phyloP scores from a whole-genome alignment of 1,284 basidiomycete species.

The Ustilago curta region DNA sequence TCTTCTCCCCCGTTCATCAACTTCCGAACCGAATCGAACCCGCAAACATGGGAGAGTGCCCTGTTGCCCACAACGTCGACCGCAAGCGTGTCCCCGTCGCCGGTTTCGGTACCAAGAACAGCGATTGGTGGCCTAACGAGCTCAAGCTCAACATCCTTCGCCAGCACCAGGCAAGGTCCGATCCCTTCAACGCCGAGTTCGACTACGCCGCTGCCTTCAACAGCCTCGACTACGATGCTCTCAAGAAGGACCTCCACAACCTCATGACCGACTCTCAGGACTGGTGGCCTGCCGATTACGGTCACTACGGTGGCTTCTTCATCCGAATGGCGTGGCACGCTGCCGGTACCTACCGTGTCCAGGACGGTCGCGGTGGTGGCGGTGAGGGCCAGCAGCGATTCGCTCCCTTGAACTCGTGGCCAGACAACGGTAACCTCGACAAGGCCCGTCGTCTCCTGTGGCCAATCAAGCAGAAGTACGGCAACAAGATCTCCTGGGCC shows the following conservation, averaged over 20 bases:
- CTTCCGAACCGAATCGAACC: not conserved
- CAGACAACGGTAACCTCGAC: constrained; percentile 47
- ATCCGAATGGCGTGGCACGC: constrained; percentile 46
- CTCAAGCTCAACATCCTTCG: constrained; percentile 42
- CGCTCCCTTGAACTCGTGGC: constrained; percentile 49
- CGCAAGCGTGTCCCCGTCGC: constrained; percentile 37
- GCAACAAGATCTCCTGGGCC: constrained; percentile 48
- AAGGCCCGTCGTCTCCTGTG: constrained; percentile 49
- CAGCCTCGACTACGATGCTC: constrained; percentile 43
- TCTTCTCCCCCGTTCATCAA: not conserved
- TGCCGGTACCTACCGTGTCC: constrained; percentile 49
- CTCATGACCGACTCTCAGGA: constrained; percentile 49
- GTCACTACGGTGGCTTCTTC: constrained; percentile 49
- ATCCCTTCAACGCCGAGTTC: constrained; percentile 37
- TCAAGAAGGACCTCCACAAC: constrained; percentile 40
- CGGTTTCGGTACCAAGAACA: constrained; percentile 38
- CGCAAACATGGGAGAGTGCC: constrained; percentile 37
- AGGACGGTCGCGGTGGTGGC: constrained; percentile 46
- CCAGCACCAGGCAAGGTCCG: constrained; percentile 39
- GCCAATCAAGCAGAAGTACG: constrained; percentile 52
- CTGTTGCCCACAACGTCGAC: constrained; percentile 42
- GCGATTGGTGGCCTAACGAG: constrained; percentile 45
- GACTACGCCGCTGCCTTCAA: constrained; percentile 42
- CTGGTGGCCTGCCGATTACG: constrained; percentile 48
- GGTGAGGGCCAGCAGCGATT: constrained; percentile 48